A percentile compares a stretch with the other conserved stretches of the same genome.
Evolutionary conservation across 2,329 filamentous ascomycete species (phyloP).

Genomic region (Fusarium denticulatum): DNA sequence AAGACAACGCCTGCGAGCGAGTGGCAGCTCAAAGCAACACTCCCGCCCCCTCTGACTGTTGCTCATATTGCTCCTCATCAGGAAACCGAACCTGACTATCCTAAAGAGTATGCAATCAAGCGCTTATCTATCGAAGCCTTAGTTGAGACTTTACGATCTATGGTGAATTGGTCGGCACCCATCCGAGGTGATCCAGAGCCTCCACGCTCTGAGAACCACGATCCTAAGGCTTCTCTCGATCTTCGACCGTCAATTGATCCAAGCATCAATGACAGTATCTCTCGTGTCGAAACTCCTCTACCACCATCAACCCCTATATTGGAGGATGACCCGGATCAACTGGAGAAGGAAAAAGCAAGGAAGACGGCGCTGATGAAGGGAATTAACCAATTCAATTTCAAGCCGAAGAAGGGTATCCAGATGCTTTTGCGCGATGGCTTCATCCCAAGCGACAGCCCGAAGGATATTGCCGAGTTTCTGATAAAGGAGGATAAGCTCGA

Average conservation of each 20-base stretch:
- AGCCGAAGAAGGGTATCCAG: slow-evolving; percentile 94
- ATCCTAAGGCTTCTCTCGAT: slow-evolving; percentile 52
- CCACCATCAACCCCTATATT: slow-evolving; percentile 73
- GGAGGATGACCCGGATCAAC: slow-evolving; percentile 90
- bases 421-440: slow-evolving; percentile 85
- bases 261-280: slow-evolving; percentile 66
- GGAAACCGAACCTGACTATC: slow-evolving; percentile 75
- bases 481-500: slow-evolving; percentile 84
- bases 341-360: slow-evolving; percentile 93
- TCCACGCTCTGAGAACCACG: slow-evolving; percentile 44
- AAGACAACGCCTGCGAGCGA: slow-evolving; percentile 71
- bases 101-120: slow-evolving; percentile 91
- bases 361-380: slow-evolving; percentile 93
- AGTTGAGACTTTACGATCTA: slow-evolving; percentile 86
- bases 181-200: slow-evolving; percentile 65
- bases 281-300: slow-evolving; percentile 67
- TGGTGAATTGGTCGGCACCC: slow-evolving; percentile 88
- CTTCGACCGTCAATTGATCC: slow-evolving; percentile 75
- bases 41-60: slow-evolving; percentile 87
- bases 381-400: slow-evolving; percentile 95
- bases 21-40: slow-evolving; percentile 86
- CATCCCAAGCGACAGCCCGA: slow-evolving; percentile 79
- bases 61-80: slow-evolving; percentile 72
- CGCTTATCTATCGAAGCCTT: slow-evolving; percentile 87
- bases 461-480: slow-evolving; percentile 87